Evolutionary conservation across 441 rosid genomes (phyloP).

Genomic region (Populus hybrid): DNA sequence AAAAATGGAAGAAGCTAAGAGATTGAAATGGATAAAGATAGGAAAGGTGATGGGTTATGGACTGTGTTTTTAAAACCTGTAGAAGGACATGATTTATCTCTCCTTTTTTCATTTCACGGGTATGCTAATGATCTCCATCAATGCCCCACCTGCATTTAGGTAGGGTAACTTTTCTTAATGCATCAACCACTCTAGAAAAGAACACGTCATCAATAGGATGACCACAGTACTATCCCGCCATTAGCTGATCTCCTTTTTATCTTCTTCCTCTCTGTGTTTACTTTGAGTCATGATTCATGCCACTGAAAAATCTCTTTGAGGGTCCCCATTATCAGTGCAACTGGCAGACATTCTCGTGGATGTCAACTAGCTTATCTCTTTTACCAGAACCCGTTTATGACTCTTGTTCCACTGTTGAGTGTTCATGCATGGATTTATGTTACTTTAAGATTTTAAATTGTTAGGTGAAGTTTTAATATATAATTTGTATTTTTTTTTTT

Average conservation of each 20-base stretch:
- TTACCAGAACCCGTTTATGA: background rate
- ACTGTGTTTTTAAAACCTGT: background rate
- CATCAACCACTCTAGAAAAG: constrained; percentile 34
- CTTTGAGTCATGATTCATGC: constrained; percentile 23
- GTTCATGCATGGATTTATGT: background rate
- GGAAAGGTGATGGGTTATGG: constrained; percentile 1
- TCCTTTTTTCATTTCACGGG: constrained; percentile 30
- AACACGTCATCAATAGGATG: constrained; percentile 7
- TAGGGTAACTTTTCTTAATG: constrained; percentile 29
- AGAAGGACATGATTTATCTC: background rate
- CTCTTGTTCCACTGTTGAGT: background rate
- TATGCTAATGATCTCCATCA: constrained; percentile 25
- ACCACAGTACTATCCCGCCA: background rate
- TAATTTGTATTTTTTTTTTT: too few relatives aligned
- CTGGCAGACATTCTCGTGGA: constrained; percentile 17
- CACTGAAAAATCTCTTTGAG: background rate
- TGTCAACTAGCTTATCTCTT: background rate
- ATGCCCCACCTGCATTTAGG: constrained; percentile 30
- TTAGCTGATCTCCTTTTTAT: background rate
- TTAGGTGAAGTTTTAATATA: too few relatives aligned
- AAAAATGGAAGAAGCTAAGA: background rate
- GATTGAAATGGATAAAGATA: constrained; percentile 1
- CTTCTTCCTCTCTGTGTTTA: background rate
- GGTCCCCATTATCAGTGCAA: constrained; percentile 18
- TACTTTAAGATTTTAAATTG: too few relatives aligned